These are phyloP conservation scores for Morella rubra DNA, from an alignment of 306 rosid genomes.

Conservation along the genomic window DNA sequence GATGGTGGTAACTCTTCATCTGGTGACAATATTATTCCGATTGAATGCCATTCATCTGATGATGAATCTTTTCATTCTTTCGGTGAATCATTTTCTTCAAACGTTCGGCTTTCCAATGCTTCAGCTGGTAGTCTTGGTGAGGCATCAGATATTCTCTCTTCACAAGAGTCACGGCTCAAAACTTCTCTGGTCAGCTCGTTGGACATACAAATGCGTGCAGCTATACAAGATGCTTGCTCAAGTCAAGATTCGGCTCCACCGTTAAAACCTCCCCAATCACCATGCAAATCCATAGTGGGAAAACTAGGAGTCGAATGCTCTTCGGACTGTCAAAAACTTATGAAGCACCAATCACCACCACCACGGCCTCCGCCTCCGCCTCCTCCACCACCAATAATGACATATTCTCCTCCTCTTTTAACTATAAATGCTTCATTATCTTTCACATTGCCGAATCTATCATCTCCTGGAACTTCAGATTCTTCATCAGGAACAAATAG, in stretches of 20 bases:
- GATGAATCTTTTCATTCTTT: constrained; percentile 87
- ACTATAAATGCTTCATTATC: constrained; percentile 50
- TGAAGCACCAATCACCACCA: constrained; percentile 24
- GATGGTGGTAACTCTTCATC: constrained; percentile 34
- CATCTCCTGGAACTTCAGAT: constrained; percentile 53
- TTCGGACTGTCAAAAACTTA: constrained; percentile 29
- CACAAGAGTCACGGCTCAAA: constrained; percentile 31
- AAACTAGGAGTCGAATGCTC: constrained; percentile 22
- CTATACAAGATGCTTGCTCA: constrained; percentile 24
- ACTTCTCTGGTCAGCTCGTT: constrained; percentile 13
- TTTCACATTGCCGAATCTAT: constrained; percentile 44
- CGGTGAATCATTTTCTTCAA: constrained; percentile 64
- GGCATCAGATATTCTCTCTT: constrained; percentile 36
- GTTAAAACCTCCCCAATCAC: constrained; percentile 21
- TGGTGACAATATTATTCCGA: constrained; percentile 35
- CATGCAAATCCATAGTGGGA: constrained; percentile 29
- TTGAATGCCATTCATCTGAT: constrained; percentile 53
- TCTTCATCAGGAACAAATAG: constrained; percentile 43
- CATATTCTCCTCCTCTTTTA: constrained; percentile 41
- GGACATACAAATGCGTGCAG: constrained; percentile 17
- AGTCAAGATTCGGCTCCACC: constrained; percentile 30
- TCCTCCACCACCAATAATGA: constrained; percentile 35
- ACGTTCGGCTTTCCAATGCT: constrained; percentile 71
- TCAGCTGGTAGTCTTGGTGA: constrained; percentile 51
- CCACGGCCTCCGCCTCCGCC: constrained; percentile 52